Conservation (phyloP, 352 stramenopile genomes). For the Globisporangium abappressorium region DNA sequence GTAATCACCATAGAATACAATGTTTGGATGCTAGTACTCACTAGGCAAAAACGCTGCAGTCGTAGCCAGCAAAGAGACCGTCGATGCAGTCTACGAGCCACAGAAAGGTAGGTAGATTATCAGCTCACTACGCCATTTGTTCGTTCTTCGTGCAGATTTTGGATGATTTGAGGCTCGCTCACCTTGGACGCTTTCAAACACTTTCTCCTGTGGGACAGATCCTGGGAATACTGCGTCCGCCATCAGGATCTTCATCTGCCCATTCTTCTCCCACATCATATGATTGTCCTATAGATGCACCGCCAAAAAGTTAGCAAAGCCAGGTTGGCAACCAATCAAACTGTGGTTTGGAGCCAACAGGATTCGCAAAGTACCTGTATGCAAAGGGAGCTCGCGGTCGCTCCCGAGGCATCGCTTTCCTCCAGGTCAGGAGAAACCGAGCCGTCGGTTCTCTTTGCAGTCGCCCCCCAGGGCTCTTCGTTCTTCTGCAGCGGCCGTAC, state of each 20-base stretch:
- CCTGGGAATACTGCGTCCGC: slow-evolving; percentile 50
- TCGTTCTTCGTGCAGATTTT: no score
- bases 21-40: slow-evolving; percentile 20
- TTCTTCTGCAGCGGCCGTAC: slow-evolving; percentile 49
- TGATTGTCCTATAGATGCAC: slow-evolving; percentile 28
- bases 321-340: not conserved
- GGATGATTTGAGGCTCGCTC: not conserved
- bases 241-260: slow-evolving; percentile 51
- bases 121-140: no score
- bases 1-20: not conserved
- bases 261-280: slow-evolving; percentile 68
- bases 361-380: slow-evolving; percentile 27
- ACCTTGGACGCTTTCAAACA: slow-evolving; percentile 62
- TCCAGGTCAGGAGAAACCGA: not conserved
- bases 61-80: slow-evolving; percentile 54
- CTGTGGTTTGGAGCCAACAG: not conserved
- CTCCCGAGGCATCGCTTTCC: not conserved
- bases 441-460: slow-evolving; percentile 2
- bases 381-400: slow-evolving; percentile 22
- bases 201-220: slow-evolving; percentile 30
- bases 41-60: slow-evolving; percentile 76
- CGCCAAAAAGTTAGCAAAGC: not conserved
- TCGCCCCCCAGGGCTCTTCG: slow-evolving; percentile 37
- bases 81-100: slow-evolving; percentile 48
- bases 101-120: no score